Conservation (phyloP, 257 asterid genomes). For the Penstemon davidsonii region DNA sequence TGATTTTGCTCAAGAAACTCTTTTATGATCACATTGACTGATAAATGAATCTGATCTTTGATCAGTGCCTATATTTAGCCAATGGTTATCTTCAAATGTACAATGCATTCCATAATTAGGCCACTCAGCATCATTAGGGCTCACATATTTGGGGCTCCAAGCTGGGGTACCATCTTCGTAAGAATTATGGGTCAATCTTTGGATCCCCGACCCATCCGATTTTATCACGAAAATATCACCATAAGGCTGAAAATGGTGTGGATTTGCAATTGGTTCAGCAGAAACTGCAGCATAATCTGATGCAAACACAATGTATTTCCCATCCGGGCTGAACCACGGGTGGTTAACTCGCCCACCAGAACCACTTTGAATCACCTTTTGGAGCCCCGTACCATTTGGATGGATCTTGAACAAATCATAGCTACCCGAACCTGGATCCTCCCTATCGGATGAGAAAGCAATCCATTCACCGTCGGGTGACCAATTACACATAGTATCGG, state of each 20-base stretch:
- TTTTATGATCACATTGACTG: slow-evolving; percentile 22
- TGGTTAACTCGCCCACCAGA: slow-evolving; percentile 80
- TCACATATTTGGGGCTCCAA: slow-evolving; percentile 62
- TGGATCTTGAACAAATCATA: slow-evolving; percentile 72
- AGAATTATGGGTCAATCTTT: slow-evolving; percentile 71
- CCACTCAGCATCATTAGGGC: slow-evolving; percentile 51
- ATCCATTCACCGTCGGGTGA: slow-evolving; percentile 92
- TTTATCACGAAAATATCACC: slow-evolving; percentile 75
- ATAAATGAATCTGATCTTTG: slow-evolving; percentile 11
- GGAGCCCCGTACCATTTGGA: slow-evolving; percentile 82
- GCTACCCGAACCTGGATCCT: slow-evolving; percentile 75
- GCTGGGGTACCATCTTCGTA: slow-evolving; percentile 85
- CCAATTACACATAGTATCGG: slow-evolving; percentile 94
- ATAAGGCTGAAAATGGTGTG: slow-evolving; percentile 85
- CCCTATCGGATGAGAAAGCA: slow-evolving; percentile 77
- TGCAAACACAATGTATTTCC: slow-evolving; percentile 65
- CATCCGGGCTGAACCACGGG: slow-evolving; percentile 89
- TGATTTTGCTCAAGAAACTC: background rate
- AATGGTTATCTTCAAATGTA: slow-evolving; percentile 68
- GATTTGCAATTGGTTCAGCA: slow-evolving; percentile 84
- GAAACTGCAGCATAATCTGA: slow-evolving; percentile 88
- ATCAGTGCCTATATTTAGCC: slow-evolving; percentile 46
- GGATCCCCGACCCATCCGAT: slow-evolving; percentile 63
- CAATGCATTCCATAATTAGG: slow-evolving; percentile 54
- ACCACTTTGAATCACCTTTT: slow-evolving; percentile 74